Conservation (phyloP, 2,329 filamentous ascomycete genomes). For the Penicillium sp. region DNA sequence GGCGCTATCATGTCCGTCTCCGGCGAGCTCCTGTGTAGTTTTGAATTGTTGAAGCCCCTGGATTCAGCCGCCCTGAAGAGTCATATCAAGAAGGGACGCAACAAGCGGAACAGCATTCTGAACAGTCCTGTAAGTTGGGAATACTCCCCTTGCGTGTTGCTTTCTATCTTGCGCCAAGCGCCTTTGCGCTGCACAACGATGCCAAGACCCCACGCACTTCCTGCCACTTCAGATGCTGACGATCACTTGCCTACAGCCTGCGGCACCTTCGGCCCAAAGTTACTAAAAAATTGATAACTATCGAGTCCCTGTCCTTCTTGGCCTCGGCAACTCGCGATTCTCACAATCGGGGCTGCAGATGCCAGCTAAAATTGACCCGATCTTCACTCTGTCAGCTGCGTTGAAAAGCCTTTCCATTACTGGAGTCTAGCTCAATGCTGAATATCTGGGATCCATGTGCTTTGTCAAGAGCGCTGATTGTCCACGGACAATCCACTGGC, state of each 20-base stretch:
- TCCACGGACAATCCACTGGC: background rate
- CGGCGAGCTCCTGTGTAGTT: conserved; percentile 87
- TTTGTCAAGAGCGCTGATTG: background rate
- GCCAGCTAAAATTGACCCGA: conserved; percentile 8
- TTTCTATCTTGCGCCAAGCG: conserved; percentile 20
- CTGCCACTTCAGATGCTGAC: conserved; percentile 14
- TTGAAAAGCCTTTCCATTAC: conserved; percentile 2
- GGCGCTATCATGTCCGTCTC: conserved; percentile 98
- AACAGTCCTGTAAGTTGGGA: conserved; percentile 79
- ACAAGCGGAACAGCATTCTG: conserved; percentile 88
- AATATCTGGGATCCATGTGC: conserved; percentile 1
- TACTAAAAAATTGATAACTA: conserved; percentile 31
- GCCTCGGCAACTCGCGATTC: conserved; percentile 11
- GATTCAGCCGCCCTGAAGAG: conserved; percentile 95
- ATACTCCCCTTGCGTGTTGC: conserved; percentile 15
- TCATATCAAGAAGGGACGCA: conserved; percentile 97
- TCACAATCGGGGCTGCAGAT: conserved; percentile 5
- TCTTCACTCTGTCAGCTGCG: conserved; percentile 2
- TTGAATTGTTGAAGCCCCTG: conserved; percentile 91
- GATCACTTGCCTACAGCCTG: conserved; percentile 32
- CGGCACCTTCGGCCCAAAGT: conserved; percentile 44
- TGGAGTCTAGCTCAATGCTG: conserved; percentile 5
- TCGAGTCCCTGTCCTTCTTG: conserved; percentile 4
- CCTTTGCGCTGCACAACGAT: conserved; percentile 19
- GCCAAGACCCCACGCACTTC: conserved; percentile 13